phyloP scores from a whole-genome alignment of 345 rosid species.

The Geranium brycei region DNA sequence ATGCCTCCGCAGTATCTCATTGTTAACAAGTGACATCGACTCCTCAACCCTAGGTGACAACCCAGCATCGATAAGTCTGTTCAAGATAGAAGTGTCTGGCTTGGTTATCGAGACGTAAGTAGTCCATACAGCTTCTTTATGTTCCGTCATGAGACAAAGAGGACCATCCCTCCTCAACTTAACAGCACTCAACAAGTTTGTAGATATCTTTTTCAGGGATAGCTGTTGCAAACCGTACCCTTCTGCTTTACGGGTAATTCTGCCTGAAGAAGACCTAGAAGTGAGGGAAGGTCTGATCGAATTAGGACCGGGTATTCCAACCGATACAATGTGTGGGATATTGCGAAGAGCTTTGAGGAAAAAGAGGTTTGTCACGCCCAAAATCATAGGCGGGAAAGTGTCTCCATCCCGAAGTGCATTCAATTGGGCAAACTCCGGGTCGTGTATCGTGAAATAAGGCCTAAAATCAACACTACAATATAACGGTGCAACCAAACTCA shows the following conservation, averaged over 20 bases:
- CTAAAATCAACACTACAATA: slow-evolving; percentile 86
- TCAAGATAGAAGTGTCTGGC: slow-evolving; percentile 90
- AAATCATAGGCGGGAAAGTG: slow-evolving; percentile 73
- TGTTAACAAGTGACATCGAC: slow-evolving; percentile 96
- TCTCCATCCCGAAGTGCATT: slow-evolving; percentile 73
- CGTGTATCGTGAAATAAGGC: slow-evolving; percentile 95
- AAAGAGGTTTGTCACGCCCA: slow-evolving; percentile 93
- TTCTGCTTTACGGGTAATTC: slow-evolving; percentile 53
- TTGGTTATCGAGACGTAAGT: slow-evolving; percentile 64
- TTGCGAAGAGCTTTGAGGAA: slow-evolving; percentile 79
- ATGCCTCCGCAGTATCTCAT: slow-evolving; percentile 87
- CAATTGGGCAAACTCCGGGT: slow-evolving; percentile 60
- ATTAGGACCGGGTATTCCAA: slow-evolving; percentile 65
- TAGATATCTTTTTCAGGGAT: slow-evolving; percentile 71
- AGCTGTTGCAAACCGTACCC: slow-evolving; percentile 70
- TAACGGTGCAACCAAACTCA: slow-evolving; percentile 83
- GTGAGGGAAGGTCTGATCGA: slow-evolving; percentile 44
- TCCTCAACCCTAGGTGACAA: slow-evolving; percentile 92
- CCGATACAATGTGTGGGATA: slow-evolving; percentile 83
- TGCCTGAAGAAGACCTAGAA: slow-evolving; percentile 52
- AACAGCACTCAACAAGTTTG: slow-evolving; percentile 63
- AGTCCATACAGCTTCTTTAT: slow-evolving; percentile 97
- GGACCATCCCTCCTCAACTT: slow-evolving; percentile 92
- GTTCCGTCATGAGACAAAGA: slow-evolving; percentile 91
- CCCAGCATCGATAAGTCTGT: slow-evolving; percentile 92